Evolutionary conservation across 2,329 filamentous ascomycete species (phyloP).

Genomic region (Aspergillus texensis): DNA sequence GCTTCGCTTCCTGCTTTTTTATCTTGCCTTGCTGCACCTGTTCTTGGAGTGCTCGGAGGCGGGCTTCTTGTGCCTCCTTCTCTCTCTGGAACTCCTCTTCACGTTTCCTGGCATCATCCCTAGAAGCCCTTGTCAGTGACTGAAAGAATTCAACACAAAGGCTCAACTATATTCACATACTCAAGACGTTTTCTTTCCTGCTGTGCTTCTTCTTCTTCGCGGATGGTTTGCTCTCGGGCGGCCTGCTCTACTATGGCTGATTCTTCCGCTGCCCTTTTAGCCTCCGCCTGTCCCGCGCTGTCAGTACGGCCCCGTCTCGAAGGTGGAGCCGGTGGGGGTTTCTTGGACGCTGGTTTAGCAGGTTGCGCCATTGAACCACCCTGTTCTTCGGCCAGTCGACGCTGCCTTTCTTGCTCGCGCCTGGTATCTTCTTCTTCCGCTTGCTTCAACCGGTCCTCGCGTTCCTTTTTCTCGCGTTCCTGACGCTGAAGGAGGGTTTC

Average conservation of each 20-base stretch:
- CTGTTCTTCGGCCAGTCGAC: conserved; percentile 74
- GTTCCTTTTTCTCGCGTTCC: conserved; percentile 84
- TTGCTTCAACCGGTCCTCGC: conserved; percentile 81
- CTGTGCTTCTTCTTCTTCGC: conserved; percentile 73
- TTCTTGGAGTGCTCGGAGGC: conserved; percentile 86
- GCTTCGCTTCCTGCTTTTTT: conserved; percentile 96
- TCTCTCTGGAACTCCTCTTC: conserved; percentile 81
- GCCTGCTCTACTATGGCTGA: conserved; percentile 67
- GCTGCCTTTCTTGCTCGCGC: conserved; percentile 83
- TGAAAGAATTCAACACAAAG: neutral
- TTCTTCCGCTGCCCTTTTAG: conserved; percentile 57
- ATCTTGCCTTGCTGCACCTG: conserved; percentile 92
- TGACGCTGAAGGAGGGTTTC: conserved; percentile 82
- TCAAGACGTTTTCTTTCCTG: conserved; percentile 75
- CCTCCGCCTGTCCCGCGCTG: conserved; percentile 59
- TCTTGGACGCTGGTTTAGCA: conserved; percentile 61
- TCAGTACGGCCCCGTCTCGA: conserved; percentile 69
- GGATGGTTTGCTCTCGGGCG: conserved; percentile 53
- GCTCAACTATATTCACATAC: conserved; percentile 61
- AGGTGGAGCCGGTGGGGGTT: conserved; percentile 71
- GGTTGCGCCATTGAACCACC: conserved; percentile 62
- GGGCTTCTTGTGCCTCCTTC: conserved; percentile 77
- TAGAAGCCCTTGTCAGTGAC: conserved; percentile 43
- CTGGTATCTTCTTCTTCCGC: conserved; percentile 93
- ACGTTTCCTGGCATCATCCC: conserved; percentile 71